These are phyloP conservation scores for Didymella sp. DNA, from an alignment of 2,329 filamentous ascomycete species.

Conservation along the genomic window DNA sequence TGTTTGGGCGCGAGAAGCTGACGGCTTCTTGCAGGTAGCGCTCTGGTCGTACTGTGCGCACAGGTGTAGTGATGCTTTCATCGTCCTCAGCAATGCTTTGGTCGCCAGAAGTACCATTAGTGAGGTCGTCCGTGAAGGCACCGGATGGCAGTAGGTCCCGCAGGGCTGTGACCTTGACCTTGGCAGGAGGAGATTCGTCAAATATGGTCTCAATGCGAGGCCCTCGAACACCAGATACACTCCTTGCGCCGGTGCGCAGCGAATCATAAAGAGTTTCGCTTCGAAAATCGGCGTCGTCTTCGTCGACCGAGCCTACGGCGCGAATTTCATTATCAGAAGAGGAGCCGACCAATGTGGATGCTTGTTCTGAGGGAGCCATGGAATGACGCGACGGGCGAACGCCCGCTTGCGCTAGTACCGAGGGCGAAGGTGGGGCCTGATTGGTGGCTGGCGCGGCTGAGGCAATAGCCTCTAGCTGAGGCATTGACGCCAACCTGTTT, in stretches of 20 bases:
- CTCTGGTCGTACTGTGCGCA: conserved; percentile 52
- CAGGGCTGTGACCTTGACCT: conserved; percentile 54
- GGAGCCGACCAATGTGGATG: conserved; percentile 72
- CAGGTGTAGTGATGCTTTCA: conserved; percentile 58
- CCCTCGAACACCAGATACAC: conserved; percentile 69
- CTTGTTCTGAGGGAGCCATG: conserved; percentile 63
- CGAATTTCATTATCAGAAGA: conserved; percentile 67
- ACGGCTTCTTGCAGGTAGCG: conserved; percentile 47
- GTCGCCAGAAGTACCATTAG: conserved; percentile 44
- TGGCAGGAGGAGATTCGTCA: conserved; percentile 71
- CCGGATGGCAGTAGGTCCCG: conserved; percentile 58
- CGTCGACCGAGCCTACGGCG: conserved; percentile 71
- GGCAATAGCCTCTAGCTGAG: conserved; percentile 40
- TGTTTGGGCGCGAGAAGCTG: conserved; percentile 37
- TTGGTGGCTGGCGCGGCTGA: conserved; percentile 41
- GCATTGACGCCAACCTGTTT: conserved; percentile 40
- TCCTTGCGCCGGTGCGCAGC: conserved; percentile 72
- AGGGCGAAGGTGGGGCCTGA: conserved; percentile 46
- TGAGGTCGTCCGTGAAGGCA: conserved; percentile 50
- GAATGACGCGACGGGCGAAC: conserved; percentile 60
- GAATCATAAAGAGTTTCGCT: conserved; percentile 82
- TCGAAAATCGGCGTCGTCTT: conserved; percentile 79
- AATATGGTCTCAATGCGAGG: conserved; percentile 79
- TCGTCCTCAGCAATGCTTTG: conserved; percentile 60
- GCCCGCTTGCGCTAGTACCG: conserved; percentile 42